Conservation (phyloP, 805 yeast species). For the Pichia gijzeniarum region DNA sequence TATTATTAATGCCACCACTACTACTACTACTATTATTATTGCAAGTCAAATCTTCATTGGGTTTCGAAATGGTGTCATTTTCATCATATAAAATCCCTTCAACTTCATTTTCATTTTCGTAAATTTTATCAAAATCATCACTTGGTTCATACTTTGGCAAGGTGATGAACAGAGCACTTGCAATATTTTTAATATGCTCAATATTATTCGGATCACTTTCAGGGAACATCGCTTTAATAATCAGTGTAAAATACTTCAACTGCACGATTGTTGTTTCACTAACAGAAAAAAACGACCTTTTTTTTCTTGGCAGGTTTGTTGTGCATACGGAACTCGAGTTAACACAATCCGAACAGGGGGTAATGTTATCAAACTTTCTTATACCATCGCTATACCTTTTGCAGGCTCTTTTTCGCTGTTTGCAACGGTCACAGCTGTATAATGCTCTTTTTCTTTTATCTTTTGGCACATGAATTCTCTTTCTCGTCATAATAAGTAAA, state of each 20-base stretch:
- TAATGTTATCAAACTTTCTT: constrained; percentile 19
- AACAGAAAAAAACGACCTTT: constrained; percentile 28
- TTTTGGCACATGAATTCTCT: background rate
- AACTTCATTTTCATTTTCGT: background rate
- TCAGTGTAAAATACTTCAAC: constrained; percentile 27
- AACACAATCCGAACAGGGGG: constrained; percentile 28
- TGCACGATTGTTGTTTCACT: constrained; percentile 31
- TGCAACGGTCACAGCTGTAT: constrained; percentile 35
- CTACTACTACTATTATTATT: too few relatives aligned
- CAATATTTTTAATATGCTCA: constrained; percentile 29
- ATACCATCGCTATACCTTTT: constrained; percentile 20
- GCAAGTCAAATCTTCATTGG: too few relatives aligned
- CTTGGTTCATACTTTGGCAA: too few relatives aligned
- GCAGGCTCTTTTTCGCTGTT: constrained; percentile 31
- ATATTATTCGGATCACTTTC: constrained; percentile 32
- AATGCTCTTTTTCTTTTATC: constrained; percentile 23
- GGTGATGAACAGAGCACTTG: constrained; percentile 15
- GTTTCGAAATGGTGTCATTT: too few relatives aligned
- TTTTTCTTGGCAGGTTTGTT: constrained; percentile 29
- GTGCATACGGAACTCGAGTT: constrained; percentile 23
- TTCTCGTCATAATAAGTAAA: too few relatives aligned
- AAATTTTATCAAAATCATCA: too few relatives aligned
- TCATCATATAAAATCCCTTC: too few relatives aligned
- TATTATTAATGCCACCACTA: background rate
- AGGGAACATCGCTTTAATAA: constrained; percentile 32